Percentiles rank a stretch among this genome's conserved stretches.
Evolutionary conservation across 208 protist genomes (phyloP).

Genomic region (Leishmania mexicana): DNA sequence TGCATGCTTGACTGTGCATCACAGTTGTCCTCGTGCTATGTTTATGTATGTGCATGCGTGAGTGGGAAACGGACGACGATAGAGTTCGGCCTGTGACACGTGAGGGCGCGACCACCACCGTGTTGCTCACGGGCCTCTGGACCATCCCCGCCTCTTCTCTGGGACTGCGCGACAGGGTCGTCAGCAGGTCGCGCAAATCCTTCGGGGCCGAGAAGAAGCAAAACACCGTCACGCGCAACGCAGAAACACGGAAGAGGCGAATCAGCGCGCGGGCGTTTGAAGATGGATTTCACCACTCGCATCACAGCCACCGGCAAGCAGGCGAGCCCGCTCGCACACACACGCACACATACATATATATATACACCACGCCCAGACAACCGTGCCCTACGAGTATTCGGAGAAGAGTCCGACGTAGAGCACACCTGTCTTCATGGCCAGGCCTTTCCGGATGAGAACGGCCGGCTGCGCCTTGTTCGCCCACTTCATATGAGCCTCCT

Average conservation of each 20-base stretch:
- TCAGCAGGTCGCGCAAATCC: background rate
- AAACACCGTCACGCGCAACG: background rate
- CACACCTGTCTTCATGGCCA: slow-evolving; percentile 84
- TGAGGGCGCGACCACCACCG: background rate
- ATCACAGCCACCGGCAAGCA: background rate
- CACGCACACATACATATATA: too few relatives aligned
- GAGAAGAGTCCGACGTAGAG: slow-evolving; percentile 80
- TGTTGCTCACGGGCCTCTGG: background rate
- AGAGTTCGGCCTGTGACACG: background rate
- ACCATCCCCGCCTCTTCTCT: background rate
- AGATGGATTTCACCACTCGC: background rate
- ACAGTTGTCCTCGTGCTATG: background rate
- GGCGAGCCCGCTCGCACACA: background rate
- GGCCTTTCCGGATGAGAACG: slow-evolving; percentile 73
- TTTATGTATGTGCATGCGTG: background rate
- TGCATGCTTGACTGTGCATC: background rate
- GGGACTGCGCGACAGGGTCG: too few relatives aligned
- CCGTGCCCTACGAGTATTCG: slow-evolving; percentile 32
- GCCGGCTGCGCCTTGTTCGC: slow-evolving; percentile 56
- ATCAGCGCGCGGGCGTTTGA: background rate
- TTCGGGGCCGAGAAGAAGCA: background rate
- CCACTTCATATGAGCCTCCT: slow-evolving; percentile 63
- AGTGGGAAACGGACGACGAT: background rate
- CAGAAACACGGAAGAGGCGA: background rate
- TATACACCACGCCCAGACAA: background rate